Conservation (phyloP, 2,329 filamentous ascomycete species). For the Trichoderma hamatum region DNA sequence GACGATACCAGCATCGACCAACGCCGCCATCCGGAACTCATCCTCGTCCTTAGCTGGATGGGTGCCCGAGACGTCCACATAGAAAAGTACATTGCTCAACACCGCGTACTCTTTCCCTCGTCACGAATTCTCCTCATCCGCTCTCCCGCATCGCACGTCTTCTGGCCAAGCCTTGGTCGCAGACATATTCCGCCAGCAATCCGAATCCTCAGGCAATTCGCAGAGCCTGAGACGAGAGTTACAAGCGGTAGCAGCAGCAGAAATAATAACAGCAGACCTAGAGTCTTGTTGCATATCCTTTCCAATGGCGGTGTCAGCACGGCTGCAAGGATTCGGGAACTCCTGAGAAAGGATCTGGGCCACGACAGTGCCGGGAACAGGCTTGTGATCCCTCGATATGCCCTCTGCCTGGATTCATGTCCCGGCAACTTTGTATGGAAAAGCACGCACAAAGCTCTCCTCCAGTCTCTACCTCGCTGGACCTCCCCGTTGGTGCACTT, state of each 20-base stretch:
- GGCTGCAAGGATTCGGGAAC: conserved; percentile 41
- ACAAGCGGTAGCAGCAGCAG: neutral
- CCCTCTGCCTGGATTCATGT: conserved; percentile 52
- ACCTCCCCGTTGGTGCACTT: conserved; percentile 42
- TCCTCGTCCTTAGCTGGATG: conserved; percentile 56
- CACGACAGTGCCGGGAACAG: conserved; percentile 19
- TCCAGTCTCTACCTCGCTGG: conserved; percentile 41
- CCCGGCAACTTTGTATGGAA: conserved; percentile 50
- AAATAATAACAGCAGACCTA: conserved; percentile 28
- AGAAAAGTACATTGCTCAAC: conserved; percentile 53
- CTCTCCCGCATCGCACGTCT: conserved; percentile 43
- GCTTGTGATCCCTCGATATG: conserved; percentile 44
- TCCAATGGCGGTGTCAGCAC: conserved; percentile 56
- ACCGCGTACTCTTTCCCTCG: conserved; percentile 50
- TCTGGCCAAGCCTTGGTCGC: conserved; percentile 39
- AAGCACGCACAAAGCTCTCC: conserved; percentile 46
- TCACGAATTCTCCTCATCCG: conserved; percentile 53
- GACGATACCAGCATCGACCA: neutral
- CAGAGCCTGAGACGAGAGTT: conserved; percentile 30
- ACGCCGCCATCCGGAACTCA: conserved; percentile 46
- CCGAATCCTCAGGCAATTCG: conserved; percentile 42
- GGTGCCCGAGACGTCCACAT: conserved; percentile 54
- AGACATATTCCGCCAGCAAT: conserved; percentile 45
- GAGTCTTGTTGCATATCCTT: conserved; percentile 53
- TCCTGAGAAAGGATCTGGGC: conserved; percentile 33